Conservation (phyloP, 1,284 basidiomycete species). For the Naganishia sp. region DNA sequence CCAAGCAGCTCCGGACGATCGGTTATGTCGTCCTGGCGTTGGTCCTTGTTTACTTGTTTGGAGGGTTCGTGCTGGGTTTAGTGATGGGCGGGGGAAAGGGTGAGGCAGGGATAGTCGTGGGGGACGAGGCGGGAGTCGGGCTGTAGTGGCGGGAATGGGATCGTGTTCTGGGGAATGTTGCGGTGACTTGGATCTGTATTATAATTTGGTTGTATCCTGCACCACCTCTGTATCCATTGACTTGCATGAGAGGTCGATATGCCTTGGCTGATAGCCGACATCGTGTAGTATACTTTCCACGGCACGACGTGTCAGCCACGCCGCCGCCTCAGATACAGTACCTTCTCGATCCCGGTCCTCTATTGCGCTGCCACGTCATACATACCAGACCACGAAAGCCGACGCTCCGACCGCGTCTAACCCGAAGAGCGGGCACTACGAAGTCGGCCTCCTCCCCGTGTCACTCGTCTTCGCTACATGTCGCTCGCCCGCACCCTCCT, state of each 20-base stretch:
- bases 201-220: too few relatives aligned
- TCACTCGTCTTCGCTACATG: conserved; percentile 1
- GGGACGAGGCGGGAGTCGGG: conserved; percentile 20
- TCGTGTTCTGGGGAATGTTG: too few relatives aligned
- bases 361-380: too few relatives aligned
- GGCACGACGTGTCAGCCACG: neutral
- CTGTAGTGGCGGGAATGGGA: neutral
- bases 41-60: conserved; percentile 28
- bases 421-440: neutral
- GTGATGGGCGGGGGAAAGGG: conserved; percentile 1
- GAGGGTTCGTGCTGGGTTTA: conserved; percentile 15
- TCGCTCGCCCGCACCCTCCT: neutral
- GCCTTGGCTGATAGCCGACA: neutral
- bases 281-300: neutral
- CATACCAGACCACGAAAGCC: too few relatives aligned
- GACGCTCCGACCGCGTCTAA: neutral
- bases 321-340: neutral
- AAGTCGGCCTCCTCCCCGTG: neutral
- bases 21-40: conserved; percentile 29
- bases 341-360: too few relatives aligned
- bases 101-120: conserved; percentile 1
- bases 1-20: conserved; percentile 33
- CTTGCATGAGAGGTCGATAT: neutral
- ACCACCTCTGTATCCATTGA: neutral
- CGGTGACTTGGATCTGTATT: too few relatives aligned